Percentiles rank a stretch among this genome's conserved stretches.
Conservation (phyloP, 345 rosid species). For the Moringa oleifera region DNA sequence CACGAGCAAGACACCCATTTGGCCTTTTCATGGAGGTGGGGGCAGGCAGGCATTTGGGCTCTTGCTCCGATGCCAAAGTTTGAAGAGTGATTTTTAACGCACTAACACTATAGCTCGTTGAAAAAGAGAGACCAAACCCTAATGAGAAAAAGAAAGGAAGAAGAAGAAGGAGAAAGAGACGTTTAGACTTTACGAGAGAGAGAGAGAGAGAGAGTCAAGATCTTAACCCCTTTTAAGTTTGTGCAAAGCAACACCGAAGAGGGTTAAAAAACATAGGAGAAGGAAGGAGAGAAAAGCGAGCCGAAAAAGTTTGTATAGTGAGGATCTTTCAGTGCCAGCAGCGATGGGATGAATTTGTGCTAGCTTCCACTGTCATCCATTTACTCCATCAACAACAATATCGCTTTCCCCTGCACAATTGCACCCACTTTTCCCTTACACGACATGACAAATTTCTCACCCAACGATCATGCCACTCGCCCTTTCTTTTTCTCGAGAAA, state of each 20-base stretch:
- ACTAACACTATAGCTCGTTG: too few species aligned
- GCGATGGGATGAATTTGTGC: slow-evolving; percentile 34
- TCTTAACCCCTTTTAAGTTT: slow-evolving; percentile 27
- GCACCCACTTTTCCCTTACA: slow-evolving; percentile 54
- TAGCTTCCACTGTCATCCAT: slow-evolving; percentile 65
- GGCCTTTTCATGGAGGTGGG: too few species aligned
- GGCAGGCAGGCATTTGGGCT: too few species aligned
- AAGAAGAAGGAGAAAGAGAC: slow-evolving; percentile 13
- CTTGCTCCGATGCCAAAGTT: too few species aligned
- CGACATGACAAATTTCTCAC: slow-evolving; percentile 44
- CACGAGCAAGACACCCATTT: too few species aligned
- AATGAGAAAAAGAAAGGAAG: not conserved
- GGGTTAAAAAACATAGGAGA: slow-evolving; percentile 11
- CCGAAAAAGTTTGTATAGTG: slow-evolving; percentile 11
- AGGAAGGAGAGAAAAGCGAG: slow-evolving; percentile 2
- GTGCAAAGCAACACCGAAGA: slow-evolving; percentile 21
- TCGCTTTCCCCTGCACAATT: slow-evolving; percentile 34
- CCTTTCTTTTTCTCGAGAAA: slow-evolving; percentile 26
- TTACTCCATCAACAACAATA: slow-evolving; percentile 28
- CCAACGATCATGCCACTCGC: slow-evolving; percentile 29
- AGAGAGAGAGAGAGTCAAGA: slow-evolving; percentile 39
- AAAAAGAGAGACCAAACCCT: too few species aligned
- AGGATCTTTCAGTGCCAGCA: slow-evolving; percentile 45
- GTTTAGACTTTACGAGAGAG: slow-evolving; percentile 31
- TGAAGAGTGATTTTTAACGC: too few species aligned